Conservation (phyloP, 2,329 filamentous ascomycete genomes). For the Alternaria longipes region DNA sequence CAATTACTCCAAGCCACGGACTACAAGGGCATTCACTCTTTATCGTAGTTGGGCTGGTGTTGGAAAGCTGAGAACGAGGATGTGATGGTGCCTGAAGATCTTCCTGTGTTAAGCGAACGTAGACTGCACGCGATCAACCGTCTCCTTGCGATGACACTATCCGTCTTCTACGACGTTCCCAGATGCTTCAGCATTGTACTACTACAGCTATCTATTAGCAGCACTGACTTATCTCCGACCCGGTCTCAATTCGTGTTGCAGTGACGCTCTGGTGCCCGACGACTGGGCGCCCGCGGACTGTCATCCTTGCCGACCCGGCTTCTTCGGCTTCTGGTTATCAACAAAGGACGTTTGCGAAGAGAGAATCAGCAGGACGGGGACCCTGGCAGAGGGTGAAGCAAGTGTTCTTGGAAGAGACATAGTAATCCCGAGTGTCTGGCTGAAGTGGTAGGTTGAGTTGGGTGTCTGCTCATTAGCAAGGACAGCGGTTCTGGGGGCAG, state of each 20-base stretch:
- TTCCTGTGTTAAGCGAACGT: conserved; percentile 22
- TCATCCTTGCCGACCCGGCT: conserved; percentile 22
- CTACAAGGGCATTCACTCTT: background rate
- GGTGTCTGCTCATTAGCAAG: conserved; percentile 10
- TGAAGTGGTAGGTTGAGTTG: conserved; percentile 7
- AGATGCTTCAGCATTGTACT: conserved; percentile 20
- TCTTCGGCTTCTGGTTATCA: conserved; percentile 17
- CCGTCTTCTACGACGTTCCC: conserved; percentile 17
- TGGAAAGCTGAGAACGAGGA: conserved; percentile 1
- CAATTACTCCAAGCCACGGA: background rate
- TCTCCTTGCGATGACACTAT: conserved; percentile 17
- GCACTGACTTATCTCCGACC: conserved; percentile 18
- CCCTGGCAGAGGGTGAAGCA: conserved; percentile 3
- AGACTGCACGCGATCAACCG: conserved; percentile 20
- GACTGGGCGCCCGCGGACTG: conserved; percentile 16
- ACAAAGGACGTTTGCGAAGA: conserved; percentile 7
- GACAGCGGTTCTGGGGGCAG: conserved; percentile 12
- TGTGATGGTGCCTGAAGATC: conserved; percentile 27
- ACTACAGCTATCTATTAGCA: conserved; percentile 16
- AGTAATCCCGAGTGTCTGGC: conserved; percentile 3
- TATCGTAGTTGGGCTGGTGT: conserved; percentile 2
- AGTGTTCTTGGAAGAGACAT: background rate
- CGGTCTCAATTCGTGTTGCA: conserved; percentile 26
- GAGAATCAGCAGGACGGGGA: conserved; percentile 4
- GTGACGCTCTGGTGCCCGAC: conserved; percentile 18